Evolutionary conservation across 2,329 filamentous ascomycete species (phyloP).

Genomic region (Dothistroma septosporum): DNA sequence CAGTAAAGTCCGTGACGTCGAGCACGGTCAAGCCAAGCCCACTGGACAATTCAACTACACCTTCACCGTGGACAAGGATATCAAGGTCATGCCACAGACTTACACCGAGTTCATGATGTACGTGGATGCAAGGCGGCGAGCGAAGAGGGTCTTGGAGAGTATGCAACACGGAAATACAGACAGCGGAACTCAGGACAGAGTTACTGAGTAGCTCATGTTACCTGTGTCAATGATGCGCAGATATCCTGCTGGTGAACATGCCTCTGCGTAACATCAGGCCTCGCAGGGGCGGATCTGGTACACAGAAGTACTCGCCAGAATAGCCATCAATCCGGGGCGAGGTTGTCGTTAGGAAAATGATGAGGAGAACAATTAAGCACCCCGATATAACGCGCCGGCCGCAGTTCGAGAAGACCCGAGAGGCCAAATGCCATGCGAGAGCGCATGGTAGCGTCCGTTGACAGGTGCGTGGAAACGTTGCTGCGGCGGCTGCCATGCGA

Average conservation of each 20-base stretch:
- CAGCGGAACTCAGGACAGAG: slow-evolving; percentile 26
- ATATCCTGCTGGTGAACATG: too few relatives aligned
- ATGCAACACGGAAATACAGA: slow-evolving; percentile 31
- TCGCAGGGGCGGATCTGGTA: too few relatives aligned
- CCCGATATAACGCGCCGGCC: too few relatives aligned
- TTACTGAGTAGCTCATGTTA: slow-evolving; percentile 27
- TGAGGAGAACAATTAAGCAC: too few relatives aligned
- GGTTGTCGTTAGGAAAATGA: too few relatives aligned
- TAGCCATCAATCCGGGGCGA: too few relatives aligned
- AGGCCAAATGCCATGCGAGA: too few relatives aligned
- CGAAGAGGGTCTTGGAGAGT: slow-evolving; percentile 49
- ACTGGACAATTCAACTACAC: slow-evolving; percentile 76
- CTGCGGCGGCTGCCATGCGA: neutral
- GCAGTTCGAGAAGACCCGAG: too few relatives aligned
- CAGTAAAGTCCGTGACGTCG: slow-evolving; percentile 67
- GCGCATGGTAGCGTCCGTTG: too few relatives aligned
- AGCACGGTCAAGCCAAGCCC: slow-evolving; percentile 62
- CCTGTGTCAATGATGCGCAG: too few relatives aligned
- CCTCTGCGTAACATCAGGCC: too few relatives aligned
- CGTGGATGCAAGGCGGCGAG: slow-evolving; percentile 56
- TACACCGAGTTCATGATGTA: slow-evolving; percentile 65
- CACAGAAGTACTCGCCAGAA: too few relatives aligned
- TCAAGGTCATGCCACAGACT: slow-evolving; percentile 62
- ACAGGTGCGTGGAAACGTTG: neutral
- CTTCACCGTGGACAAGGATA: slow-evolving; percentile 61